A percentile compares a stretch with the other conserved stretches of the same genome.
Evolutionary conservation across 202 grass and related monocot species (phyloP).

Genomic region (Setaria italica): DNA sequence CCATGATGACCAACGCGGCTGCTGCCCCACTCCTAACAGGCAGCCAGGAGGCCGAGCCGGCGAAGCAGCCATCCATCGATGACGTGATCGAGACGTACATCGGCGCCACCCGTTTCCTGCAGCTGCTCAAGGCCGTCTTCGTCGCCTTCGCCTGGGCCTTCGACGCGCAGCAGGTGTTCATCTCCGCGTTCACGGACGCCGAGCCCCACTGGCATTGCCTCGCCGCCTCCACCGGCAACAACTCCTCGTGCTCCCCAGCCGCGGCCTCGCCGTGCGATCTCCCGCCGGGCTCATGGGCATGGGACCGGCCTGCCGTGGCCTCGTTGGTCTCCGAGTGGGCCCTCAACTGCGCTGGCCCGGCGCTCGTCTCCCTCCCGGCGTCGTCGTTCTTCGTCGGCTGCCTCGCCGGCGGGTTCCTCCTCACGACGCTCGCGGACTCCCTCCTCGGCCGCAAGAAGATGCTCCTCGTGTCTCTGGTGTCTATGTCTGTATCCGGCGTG

Average conservation of each 20-base stretch:
- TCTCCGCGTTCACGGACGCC: slow-evolving; percentile 78
- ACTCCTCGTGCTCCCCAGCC: slow-evolving; percentile 27
- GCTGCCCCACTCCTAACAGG: slow-evolving; percentile 41
- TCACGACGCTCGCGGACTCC: slow-evolving; percentile 71
- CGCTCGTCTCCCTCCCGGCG: slow-evolving; percentile 64
- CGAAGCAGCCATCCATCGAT: slow-evolving; percentile 46
- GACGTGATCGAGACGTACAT: slow-evolving; percentile 70
- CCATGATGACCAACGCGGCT: slow-evolving; percentile 8
- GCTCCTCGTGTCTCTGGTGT: slow-evolving; percentile 55
- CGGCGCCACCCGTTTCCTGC: slow-evolving; percentile 29
- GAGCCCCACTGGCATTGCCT: slow-evolving; percentile 66
- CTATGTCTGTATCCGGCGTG: slow-evolving; percentile 68
- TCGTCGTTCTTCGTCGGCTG: slow-evolving; percentile 72
- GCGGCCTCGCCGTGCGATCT: slow-evolving; percentile 51
- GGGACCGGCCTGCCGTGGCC: slow-evolving; percentile 48
- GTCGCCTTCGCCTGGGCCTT: slow-evolving; percentile 62
- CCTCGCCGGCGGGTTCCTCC: slow-evolving; percentile 66
- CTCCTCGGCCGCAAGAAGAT: slow-evolving; percentile 75
- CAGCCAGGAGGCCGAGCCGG: not conserved
- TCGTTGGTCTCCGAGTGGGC: slow-evolving; percentile 78
- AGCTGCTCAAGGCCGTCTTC: slow-evolving; percentile 59
- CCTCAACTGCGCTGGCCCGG: slow-evolving; percentile 65
- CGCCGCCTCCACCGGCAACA: not conserved
- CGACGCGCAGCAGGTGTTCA: slow-evolving; percentile 82
- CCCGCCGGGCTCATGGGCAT: slow-evolving; percentile 54